phyloP scores from a whole-genome alignment of 495 filamentous ascomycete species.

The Trypethelium eluteriae region DNA sequence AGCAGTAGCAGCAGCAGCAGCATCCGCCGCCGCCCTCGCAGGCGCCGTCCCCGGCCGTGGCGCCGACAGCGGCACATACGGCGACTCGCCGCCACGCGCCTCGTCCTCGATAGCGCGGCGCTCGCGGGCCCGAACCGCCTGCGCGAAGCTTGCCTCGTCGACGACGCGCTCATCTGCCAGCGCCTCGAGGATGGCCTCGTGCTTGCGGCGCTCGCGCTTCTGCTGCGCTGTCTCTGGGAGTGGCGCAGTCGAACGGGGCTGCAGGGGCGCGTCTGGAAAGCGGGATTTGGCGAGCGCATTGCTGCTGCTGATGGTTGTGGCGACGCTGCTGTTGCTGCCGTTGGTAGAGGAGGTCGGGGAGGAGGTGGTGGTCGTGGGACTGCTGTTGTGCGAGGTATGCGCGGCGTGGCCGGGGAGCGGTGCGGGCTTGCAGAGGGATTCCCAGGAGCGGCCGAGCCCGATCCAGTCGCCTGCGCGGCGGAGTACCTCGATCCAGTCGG shows the following conservation, averaged over 20 bases:
- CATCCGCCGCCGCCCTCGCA: slow-evolving; percentile 4
- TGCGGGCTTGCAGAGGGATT: slow-evolving; percentile 60
- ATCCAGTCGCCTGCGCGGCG: slow-evolving; percentile 59
- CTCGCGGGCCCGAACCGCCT: slow-evolving; percentile 53
- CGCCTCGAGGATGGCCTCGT: slow-evolving; percentile 58
- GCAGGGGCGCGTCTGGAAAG: neutral
- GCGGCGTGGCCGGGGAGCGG: slow-evolving; percentile 44
- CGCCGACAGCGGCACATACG: slow-evolving; percentile 10
- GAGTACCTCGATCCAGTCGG: slow-evolving; percentile 73
- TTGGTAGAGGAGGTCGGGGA: neutral
- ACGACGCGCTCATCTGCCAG: slow-evolving; percentile 56
- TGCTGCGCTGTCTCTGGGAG: slow-evolving; percentile 41
- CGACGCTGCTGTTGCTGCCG: neutral
- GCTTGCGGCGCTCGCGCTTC: slow-evolving; percentile 49
- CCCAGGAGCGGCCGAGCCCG: slow-evolving; percentile 55
- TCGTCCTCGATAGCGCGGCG: slow-evolving; percentile 46
- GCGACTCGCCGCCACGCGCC: slow-evolving; percentile 14
- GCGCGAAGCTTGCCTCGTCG: slow-evolving; percentile 56
- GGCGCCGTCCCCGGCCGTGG: slow-evolving; percentile 6
- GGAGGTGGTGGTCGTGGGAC: too few species aligned
- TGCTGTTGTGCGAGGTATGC: too few species aligned
- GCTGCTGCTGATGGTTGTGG: neutral
- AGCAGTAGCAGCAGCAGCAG: neutral
- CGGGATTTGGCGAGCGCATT: neutral
- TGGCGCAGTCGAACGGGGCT: neutral